phyloP scores from a whole-genome alignment of 192 early-diverging fungal species.

The Podila horticola region DNA sequence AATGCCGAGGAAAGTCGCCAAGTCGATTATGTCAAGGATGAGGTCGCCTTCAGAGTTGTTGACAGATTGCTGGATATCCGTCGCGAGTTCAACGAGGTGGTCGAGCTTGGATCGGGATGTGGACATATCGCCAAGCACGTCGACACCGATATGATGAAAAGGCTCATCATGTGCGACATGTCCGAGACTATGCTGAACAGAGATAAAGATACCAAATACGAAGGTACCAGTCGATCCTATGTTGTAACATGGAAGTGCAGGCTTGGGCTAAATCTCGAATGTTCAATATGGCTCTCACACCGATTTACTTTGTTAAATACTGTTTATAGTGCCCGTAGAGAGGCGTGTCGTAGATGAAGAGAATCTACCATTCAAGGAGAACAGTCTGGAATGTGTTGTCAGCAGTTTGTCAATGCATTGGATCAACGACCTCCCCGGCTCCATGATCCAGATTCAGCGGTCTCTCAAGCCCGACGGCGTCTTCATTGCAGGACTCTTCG shows the following conservation, averaged over 20 bases:
- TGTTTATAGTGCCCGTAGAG: constrained; percentile 70
- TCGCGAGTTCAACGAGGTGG: constrained; percentile 82
- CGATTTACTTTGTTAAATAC: neutral
- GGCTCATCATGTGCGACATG: constrained; percentile 89
- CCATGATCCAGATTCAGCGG: constrained; percentile 85
- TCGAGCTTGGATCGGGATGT: constrained; percentile 90
- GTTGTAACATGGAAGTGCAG: neutral
- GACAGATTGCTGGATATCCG: constrained; percentile 90
- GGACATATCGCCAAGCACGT: constrained; percentile 90
- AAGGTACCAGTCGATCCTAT: constrained; percentile 41
- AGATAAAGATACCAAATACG: constrained; percentile 63
- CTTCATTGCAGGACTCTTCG: constrained; percentile 94
- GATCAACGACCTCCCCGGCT: constrained; percentile 95
- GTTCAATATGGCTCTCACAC: neutral
- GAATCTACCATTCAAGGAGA: constrained; percentile 76
- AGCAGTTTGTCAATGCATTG: constrained; percentile 91
- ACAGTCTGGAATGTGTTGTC: constrained; percentile 89
- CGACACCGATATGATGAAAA: constrained; percentile 83
- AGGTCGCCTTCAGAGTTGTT: constrained; percentile 86
- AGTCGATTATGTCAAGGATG: constrained; percentile 94
- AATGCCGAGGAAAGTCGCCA: constrained; percentile 66
- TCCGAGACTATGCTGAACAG: constrained; percentile 70
- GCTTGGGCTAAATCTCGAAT: no score
- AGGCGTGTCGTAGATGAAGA: constrained; percentile 90
- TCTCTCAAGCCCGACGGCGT: constrained; percentile 91